Evolutionary conservation across 495 filamentous ascomycete species (phyloP), one percentile per base, ranked within the genome.

Genomic region (Aspergillus egyptiacus): DNA sequence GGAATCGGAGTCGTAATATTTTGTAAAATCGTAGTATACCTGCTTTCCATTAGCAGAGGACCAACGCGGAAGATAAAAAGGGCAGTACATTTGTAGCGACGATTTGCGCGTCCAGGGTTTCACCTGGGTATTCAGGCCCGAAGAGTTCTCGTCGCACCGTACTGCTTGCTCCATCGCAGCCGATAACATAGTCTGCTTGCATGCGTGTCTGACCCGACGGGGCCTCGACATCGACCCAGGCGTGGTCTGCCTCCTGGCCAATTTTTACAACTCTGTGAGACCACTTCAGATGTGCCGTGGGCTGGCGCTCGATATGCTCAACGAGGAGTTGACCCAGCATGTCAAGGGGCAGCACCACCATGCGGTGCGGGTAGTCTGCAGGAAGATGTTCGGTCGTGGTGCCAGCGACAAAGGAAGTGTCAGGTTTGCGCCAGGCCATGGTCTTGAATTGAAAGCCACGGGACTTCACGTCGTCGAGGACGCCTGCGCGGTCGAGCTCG

Each of bases 151-250:
- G 70, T 20, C 79, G 64, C 9, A 83, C 69, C 3, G 64, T 65
- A 52, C 78, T 82, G 33, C 68, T 75, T 0, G 78, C 80, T 5
- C 79, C 79, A 58, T 84, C 79, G 51, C 77, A 80, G 0, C 79
- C 80, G 15, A 80, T 53, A 2, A 84, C 50, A 51, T 77, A 84
- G 58, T 82, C 79, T 22, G 67, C 78, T 30, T 67, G 67, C n/a
- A 75, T 42, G 38, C 58, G 59, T 53, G 63, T 61, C 27, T 38
- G 48, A 0, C 74, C 74, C 8, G 64, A 66, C 0, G 64, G 61
- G 1, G 69, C 72, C 43, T 79, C 70, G 13, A 75, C 67, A 10
- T 78, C 71, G 2, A 73, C 73, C 70, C 73, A 76, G 2, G 73
- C 75, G 28, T 67, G 67, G 10, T 62, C 57, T 22, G 64, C 66